Evolutionary conservation across 768 basidiomycete genomes (phyloP).

Genomic region (Leccinum olivaceopallidum): DNA sequence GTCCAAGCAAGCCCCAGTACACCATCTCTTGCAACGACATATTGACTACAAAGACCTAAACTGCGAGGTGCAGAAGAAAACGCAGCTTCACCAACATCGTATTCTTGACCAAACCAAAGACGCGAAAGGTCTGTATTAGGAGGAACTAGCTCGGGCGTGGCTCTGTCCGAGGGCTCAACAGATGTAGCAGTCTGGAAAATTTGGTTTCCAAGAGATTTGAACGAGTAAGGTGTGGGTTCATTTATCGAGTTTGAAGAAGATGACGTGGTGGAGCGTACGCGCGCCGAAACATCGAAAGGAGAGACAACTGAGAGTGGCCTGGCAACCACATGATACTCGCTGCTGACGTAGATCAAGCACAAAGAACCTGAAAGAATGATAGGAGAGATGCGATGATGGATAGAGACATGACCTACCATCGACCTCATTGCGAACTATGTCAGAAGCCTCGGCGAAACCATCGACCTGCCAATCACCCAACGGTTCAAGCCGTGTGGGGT

Average conservation of each 20-base stretch:
- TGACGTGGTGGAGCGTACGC: constrained; percentile 17
- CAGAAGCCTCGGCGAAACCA: constrained; percentile 46
- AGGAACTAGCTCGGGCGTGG: constrained; percentile 31
- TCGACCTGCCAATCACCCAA: constrained; percentile 58
- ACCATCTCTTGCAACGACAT: constrained; percentile 25
- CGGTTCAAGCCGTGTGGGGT: constrained; percentile 38
- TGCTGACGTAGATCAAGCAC: constrained; percentile 39
- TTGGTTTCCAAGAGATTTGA: constrained; percentile 54
- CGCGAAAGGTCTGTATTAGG: constrained; percentile 20
- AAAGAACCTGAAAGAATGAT: constrained; percentile 23
- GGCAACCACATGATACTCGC: constrained; percentile 45
- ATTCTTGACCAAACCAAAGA: constrained; percentile 27
- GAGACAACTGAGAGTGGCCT: constrained; percentile 40
- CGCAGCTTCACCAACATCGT: constrained; percentile 14
- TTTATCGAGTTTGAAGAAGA: constrained; percentile 25
- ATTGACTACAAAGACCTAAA: constrained; percentile 21
- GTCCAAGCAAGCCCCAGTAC: constrained; percentile 51
- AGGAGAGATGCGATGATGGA: constrained; percentile 5
- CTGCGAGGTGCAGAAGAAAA: constrained; percentile 16
- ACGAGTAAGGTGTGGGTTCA: constrained; percentile 41
- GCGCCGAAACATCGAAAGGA: constrained; percentile 14
- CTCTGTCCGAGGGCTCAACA: constrained; percentile 24
- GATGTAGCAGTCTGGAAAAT: constrained; percentile 47
- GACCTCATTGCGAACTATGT: constrained; percentile 43
- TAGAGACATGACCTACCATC: constrained; percentile 42